Percentiles rank a stretch among this genome's conserved stretches.
Evolutionary conservation across 345 rosid species (phyloP).

Genomic region (Cochlearia excelsa): DNA sequence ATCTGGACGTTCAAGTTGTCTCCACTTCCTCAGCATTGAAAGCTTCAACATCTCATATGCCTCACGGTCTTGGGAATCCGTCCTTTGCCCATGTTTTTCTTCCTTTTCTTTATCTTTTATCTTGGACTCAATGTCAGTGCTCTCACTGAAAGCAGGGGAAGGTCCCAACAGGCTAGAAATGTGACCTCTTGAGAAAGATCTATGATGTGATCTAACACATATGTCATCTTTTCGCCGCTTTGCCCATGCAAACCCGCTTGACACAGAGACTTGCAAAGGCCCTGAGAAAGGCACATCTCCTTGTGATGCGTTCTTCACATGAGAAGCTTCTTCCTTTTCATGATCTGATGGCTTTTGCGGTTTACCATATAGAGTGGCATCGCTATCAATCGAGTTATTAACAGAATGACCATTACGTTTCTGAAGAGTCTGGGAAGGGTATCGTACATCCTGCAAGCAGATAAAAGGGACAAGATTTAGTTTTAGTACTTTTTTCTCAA

Average conservation of each 20-base stretch:
- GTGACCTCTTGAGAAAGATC: constrained; percentile 70
- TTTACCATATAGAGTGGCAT: constrained; percentile 39
- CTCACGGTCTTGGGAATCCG: constrained; percentile 57
- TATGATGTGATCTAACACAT: constrained; percentile 5
- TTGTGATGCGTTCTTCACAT: constrained; percentile 79
- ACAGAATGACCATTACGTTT: constrained; percentile 39
- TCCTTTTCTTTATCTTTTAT: constrained; percentile 43
- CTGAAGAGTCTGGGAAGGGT: constrained; percentile 33
- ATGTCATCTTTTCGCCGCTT: constrained; percentile 58
- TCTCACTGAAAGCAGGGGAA: constrained; percentile 47
- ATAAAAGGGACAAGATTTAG: constrained; percentile 5
- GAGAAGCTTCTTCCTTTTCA: constrained; percentile 56
- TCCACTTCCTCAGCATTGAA: constrained; percentile 66
- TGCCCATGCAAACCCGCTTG: constrained; percentile 98
- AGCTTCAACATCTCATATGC: constrained; percentile 51
- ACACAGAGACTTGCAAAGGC: constrained; percentile 81
- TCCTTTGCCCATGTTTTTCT: constrained; percentile 35
- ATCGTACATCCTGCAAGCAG: constrained; percentile 48
- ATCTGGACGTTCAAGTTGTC: constrained; percentile 78
- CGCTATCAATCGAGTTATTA: constrained; percentile 32
- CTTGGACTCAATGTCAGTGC: constrained; percentile 50
- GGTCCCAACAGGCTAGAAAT: constrained; percentile 54
- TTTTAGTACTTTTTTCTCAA: neutral
- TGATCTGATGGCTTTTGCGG: constrained; percentile 49
- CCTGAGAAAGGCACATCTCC: constrained; percentile 91